Evolutionary conservation across 345 rosid species (phyloP).

Genomic region (Physaria fendleri): DNA sequence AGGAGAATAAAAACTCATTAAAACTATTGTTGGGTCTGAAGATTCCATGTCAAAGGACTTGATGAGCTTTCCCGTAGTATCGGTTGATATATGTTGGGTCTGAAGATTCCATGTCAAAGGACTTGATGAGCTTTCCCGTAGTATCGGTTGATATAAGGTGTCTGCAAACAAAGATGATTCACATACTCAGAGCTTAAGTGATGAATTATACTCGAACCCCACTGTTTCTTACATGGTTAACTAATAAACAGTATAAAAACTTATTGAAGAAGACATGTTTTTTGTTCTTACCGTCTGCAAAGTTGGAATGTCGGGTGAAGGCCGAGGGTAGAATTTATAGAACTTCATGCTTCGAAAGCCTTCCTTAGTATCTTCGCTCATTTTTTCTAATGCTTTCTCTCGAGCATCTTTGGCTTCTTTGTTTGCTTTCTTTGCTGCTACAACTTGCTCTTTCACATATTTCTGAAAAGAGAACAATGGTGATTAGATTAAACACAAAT

Average conservation of each 20-base stretch:
- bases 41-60: constrained; percentile 38
- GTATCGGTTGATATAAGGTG: constrained; percentile 68
- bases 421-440: constrained; percentile 75
- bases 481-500: neutral
- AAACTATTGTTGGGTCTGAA: neutral
- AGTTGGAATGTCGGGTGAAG: constrained; percentile 46
- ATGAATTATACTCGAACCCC: too few species aligned
- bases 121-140: constrained; percentile 75
- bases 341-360: constrained; percentile 64
- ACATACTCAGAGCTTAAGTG: neutral
- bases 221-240: too few species aligned
- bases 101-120: constrained; percentile 29
- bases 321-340: constrained; percentile 82
- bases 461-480: constrained; percentile 37
- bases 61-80: constrained; percentile 75
- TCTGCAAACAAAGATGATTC: constrained; percentile 40
- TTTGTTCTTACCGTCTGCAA: constrained; percentile 37
- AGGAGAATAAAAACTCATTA: too few species aligned
- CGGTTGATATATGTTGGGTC: constrained; percentile 57
- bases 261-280: too few species aligned
- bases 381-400: constrained; percentile 56
- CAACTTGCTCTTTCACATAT: constrained; percentile 61
- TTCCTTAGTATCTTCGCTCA: constrained; percentile 62
- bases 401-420: constrained; percentile 88
- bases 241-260: too few species aligned